phyloP scores from a whole-genome alignment of 2,329 filamentous ascomycete species.

The Hansfordia pulvinata region DNA sequence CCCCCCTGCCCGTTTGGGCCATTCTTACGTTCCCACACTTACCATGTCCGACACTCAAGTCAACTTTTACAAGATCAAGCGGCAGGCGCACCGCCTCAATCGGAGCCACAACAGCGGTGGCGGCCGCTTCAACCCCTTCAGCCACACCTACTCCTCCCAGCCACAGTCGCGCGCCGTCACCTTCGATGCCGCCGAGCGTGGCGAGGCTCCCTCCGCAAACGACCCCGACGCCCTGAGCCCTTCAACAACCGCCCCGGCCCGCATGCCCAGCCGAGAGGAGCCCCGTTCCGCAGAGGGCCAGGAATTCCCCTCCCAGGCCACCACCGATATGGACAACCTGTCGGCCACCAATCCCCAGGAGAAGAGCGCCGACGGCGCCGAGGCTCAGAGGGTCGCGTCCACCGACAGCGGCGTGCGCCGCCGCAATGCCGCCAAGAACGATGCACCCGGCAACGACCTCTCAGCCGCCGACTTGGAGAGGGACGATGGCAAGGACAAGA shows the following conservation, averaged over 20 bases:
- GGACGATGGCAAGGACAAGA: constrained; percentile 25
- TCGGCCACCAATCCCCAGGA: constrained; percentile 1
- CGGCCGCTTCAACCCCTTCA: constrained; percentile 26
- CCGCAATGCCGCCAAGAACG: constrained; percentile 11
- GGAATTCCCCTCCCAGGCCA: neutral
- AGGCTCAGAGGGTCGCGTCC: neutral
- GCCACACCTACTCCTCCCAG: constrained; percentile 23
- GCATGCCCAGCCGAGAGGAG: neutral
- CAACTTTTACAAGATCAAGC: constrained; percentile 30
- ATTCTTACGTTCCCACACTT: neutral
- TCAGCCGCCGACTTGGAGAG: constrained; percentile 14
- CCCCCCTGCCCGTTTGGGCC: neutral
- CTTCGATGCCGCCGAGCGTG: constrained; percentile 11
- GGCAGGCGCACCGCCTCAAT: constrained; percentile 26
- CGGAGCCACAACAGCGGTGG: constrained; percentile 22
- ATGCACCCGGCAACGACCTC: constrained; percentile 9
- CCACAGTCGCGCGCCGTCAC: constrained; percentile 17
- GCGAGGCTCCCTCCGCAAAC: constrained; percentile 8
- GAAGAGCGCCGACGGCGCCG: neutral
- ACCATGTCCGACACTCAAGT: constrained; percentile 15
- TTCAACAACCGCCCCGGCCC: neutral
- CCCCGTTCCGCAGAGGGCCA: constrained; percentile 1
- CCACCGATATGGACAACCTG: neutral
- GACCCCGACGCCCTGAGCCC: constrained; percentile 7
- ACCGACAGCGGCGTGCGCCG: neutral